phyloP scores from a whole-genome alignment of 2,329 filamentous ascomycete species.

The Camillea tinctor region DNA sequence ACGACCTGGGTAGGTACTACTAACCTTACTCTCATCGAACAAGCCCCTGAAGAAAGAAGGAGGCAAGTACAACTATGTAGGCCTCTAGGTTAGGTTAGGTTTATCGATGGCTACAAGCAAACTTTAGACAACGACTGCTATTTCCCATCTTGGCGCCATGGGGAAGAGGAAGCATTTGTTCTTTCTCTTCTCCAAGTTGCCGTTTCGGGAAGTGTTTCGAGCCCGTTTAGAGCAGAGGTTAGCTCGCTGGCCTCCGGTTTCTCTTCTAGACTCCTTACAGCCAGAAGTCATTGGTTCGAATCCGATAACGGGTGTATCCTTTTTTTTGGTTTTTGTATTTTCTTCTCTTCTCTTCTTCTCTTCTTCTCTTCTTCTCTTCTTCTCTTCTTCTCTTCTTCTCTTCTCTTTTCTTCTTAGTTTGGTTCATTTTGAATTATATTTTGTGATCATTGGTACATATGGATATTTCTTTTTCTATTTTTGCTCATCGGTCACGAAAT shows the following conservation, averaged over 20 bases:
- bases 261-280: not conserved
- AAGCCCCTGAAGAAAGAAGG: too few relatives aligned
- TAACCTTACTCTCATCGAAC: too few relatives aligned
- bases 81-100: not conserved
- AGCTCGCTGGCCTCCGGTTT: conserved; percentile 14
- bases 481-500: too few relatives aligned
- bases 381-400: not conserved
- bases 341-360: not conserved
- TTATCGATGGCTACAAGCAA: not conserved
- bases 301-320: conserved; percentile 8
- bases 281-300: conserved; percentile 14
- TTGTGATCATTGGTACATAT: too few relatives aligned
- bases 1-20: too few relatives aligned
- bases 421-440: too few relatives aligned
- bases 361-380: not conserved
- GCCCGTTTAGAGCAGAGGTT: conserved; percentile 17
- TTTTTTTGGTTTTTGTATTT: conserved; percentile 3
- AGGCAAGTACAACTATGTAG: too few relatives aligned
- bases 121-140: not conserved
- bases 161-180: not conserved
- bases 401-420: not conserved
- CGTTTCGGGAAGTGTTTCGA: too few relatives aligned
- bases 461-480: too few relatives aligned
- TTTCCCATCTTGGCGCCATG: not conserved
- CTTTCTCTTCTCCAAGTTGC: too few relatives aligned